These are phyloP conservation scores for Biscogniauxia mediterranea DNA, from an alignment of 2,329 filamentous ascomycete genomes.

Conservation along the genomic window DNA sequence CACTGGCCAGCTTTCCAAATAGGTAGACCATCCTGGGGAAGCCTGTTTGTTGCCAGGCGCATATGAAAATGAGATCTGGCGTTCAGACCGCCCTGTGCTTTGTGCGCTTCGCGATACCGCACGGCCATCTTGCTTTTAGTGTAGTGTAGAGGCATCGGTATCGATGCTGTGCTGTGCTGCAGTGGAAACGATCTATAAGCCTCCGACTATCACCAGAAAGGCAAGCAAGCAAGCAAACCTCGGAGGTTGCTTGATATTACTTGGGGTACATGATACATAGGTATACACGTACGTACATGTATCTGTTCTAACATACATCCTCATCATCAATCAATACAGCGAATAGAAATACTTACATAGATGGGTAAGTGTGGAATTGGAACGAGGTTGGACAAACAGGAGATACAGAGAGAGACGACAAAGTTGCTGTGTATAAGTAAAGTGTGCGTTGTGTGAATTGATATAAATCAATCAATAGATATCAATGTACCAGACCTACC, in stretches of 20 bases:
- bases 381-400: no score
- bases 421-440: no score
- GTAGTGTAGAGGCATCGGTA: neutral
- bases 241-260: neutral
- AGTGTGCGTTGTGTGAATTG: no score
- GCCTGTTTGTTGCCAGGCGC: neutral
- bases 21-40: neutral
- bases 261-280: neutral
- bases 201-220: neutral
- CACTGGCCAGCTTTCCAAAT: neutral
- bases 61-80: neutral
- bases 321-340: no score
- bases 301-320: no score
- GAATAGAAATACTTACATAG: neutral
- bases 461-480: no score
- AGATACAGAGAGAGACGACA: no score
- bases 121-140: neutral
- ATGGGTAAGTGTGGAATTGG: no score
- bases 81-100: neutral
- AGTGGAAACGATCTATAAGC: neutral
- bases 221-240: neutral
- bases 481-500: no score
- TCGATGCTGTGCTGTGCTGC: neutral
- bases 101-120: neutral
- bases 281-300: no score